phyloP scores from a whole-genome alignment of 768 basidiomycete species.

The Amanita rimosa region DNA sequence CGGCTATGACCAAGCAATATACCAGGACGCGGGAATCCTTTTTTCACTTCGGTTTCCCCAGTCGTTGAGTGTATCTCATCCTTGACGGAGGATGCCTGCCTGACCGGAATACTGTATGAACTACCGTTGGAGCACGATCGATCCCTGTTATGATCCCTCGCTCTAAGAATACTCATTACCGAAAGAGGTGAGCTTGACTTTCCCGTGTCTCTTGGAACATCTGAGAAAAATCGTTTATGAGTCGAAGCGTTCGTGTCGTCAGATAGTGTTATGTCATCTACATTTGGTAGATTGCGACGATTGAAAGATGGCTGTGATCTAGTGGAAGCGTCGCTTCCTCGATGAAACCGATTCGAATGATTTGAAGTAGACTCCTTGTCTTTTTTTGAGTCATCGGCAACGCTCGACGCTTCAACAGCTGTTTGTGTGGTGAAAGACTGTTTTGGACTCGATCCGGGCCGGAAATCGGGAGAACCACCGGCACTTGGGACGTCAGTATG shows the following conservation, averaged over 20 bases:
- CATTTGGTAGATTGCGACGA: conserved; percentile 4
- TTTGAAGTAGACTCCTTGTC: conserved; percentile 4
- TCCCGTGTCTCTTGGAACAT: conserved; percentile 14
- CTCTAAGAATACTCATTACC: conserved; percentile 16
- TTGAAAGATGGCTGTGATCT: conserved; percentile 6
- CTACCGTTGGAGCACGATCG: conserved; percentile 24
- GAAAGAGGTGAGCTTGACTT: conserved; percentile 18
- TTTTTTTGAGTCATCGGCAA: background rate
- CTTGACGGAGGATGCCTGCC: background rate
- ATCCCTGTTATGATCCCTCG: conserved; percentile 19
- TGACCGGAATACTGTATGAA: conserved; percentile 9
- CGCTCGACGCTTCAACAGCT: background rate
- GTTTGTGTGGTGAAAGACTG: background rate
- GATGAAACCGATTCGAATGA: conserved; percentile 17
- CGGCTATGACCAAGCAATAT: conserved; percentile 25
- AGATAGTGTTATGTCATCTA: conserved; percentile 9
- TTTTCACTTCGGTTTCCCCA: conserved; percentile 9
- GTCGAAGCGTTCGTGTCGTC: conserved; percentile 9
- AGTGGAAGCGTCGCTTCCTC: conserved; percentile 23
- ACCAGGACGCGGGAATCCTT: conserved; percentile 17
- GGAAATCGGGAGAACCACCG: background rate
- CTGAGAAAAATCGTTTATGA: conserved; percentile 12
- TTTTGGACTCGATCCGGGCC: background rate
- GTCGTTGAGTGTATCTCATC: conserved; percentile 3
- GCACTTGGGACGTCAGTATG: conserved; percentile 22